Base-by-base conservation (phyloP, 352 stramenopile species). In the Pythium sukuiense region DNA sequence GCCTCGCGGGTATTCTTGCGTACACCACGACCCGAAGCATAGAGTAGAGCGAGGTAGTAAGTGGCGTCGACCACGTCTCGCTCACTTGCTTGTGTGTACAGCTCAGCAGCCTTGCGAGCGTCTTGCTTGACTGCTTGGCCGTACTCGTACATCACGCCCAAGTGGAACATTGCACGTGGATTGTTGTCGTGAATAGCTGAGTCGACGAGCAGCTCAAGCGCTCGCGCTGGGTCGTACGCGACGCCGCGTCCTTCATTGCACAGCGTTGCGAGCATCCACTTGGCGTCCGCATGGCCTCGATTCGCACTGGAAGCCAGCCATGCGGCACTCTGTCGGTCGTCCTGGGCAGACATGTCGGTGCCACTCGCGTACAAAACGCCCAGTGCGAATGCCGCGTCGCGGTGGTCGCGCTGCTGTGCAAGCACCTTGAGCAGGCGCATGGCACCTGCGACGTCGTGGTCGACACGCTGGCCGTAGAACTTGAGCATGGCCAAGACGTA, bases 11-110 rank as follows among this genome's bases (percentile, higher is more conserved):
- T 76, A 69, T 69, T 87, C 61, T 76, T 71, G 2, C 32, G 64
- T 24, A 80, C 67, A 3, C 83, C 83, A 53, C 83, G 76, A 9
- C 83, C 81, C 3, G 77, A 61, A 1, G 67, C 60, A 30, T 85
- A 35, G 18, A 89, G 71, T 35, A 92, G 58, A 3, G 67, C 81
- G 9, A 92, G 66, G 46, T 83, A 86, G 73, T 89, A 88, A 11
- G 63, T 71, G 0, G 80, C 83, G 16, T 89, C 81, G 1, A 69
- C 29, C n/a, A 87, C 63, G 50, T 61, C 55, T 9, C 68, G 27
- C 12, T 67, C 72, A n/a, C 55, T 61, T 6, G 61, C 70, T 26
- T 41, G 24, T 16, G 32, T 29, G 32, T 76, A 76, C 20, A 73
- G 41, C 43, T 64, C 58, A 7, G 59, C 64, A 20, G 70, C 70